Evolutionary conservation across 768 basidiomycete species (phyloP).

Genomic region (Termitomyces sp.): DNA sequence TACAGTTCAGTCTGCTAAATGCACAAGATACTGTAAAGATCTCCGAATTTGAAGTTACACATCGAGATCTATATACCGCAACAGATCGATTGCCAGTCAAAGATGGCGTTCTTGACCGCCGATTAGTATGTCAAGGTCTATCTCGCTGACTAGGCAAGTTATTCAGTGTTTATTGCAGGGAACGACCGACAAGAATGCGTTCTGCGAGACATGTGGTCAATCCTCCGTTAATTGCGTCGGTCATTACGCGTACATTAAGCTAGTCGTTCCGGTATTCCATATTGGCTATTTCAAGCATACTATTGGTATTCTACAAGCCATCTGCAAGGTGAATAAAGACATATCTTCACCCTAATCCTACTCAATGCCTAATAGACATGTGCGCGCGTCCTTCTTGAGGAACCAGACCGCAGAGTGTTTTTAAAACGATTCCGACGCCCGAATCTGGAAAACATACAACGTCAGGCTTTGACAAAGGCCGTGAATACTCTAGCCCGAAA

Average conservation of each 20-base stretch:
- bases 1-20: constrained; percentile 93
- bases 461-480: constrained; percentile 75
- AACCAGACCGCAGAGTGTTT: constrained; percentile 77
- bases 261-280: constrained; percentile 95
- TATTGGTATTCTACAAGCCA: constrained; percentile 87
- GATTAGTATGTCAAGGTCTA: constrained; percentile 55
- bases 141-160: background rate
- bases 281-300: constrained; percentile 98
- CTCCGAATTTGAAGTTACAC: constrained; percentile 94
- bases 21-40: constrained; percentile 94
- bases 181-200: constrained; percentile 87
- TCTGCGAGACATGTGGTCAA: constrained; percentile 94
- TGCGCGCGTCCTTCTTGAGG: constrained; percentile 85
- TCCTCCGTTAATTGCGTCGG: constrained; percentile 93
- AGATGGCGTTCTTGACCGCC: constrained; percentile 88
- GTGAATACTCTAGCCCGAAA: constrained; percentile 88
- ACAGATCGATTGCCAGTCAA: constrained; percentile 81
- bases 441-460: constrained; percentile 88
- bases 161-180: constrained; percentile 47
- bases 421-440: constrained; percentile 89
- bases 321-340: constrained; percentile 76
- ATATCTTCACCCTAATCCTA: background rate
- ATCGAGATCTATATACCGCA: constrained; percentile 85
- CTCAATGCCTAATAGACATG: constrained; percentile 56
- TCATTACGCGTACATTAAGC: constrained; percentile 98